These are phyloP conservation scores for Dalbergia cochinchinensis DNA, from an alignment of 306 rosid genomes.

Conservation along the genomic window DNA sequence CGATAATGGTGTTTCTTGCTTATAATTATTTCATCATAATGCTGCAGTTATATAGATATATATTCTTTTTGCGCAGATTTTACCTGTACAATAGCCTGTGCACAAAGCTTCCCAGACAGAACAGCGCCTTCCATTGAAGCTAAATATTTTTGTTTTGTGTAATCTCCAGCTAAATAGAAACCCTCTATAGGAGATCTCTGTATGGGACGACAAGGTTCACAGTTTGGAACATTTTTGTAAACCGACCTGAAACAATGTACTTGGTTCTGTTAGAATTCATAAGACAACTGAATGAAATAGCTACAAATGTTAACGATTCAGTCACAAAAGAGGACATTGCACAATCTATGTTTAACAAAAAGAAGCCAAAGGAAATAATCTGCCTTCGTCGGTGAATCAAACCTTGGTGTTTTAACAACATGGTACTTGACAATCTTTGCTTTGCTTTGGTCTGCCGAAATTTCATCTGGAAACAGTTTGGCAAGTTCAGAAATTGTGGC, in stretches of 20 bases:
- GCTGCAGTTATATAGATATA: constrained; percentile 11
- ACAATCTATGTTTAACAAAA: constrained; percentile 2
- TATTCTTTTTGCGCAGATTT: constrained; percentile 27
- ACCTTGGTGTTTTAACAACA: constrained; percentile 98
- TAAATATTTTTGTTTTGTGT: constrained; percentile 93
- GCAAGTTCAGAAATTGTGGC: constrained; percentile 97
- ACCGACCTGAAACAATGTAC: constrained; percentile 71
- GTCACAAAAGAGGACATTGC: constrained; percentile 12
- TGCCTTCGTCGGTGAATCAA: constrained; percentile 36
- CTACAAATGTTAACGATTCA: constrained; percentile 16
- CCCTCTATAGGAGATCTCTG: constrained; percentile 96
- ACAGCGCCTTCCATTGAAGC: constrained; percentile 99
- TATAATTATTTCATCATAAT: constrained; percentile 26
- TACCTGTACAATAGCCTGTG: constrained; percentile 96
- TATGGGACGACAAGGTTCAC: constrained; percentile 93
- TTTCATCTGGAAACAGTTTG: constrained; percentile 94
- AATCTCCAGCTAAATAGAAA: constrained; percentile 95
- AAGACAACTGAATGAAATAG: constrained; percentile 22
- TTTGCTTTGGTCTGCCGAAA: constrained; percentile 91
- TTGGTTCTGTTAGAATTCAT: constrained; percentile 29
- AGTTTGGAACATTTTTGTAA: constrained; percentile 87
- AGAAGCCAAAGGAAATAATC: constrained; percentile 31
- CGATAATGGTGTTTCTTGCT: constrained; percentile 28
- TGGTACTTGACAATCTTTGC: constrained; percentile 94
- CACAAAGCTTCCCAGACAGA: constrained; percentile 96